A percentile compares a stretch with the other conserved stretches of the same genome.
phyloP scores from a whole-genome alignment of 1,284 basidiomycete genomes.

The Albatrellus sp. region DNA sequence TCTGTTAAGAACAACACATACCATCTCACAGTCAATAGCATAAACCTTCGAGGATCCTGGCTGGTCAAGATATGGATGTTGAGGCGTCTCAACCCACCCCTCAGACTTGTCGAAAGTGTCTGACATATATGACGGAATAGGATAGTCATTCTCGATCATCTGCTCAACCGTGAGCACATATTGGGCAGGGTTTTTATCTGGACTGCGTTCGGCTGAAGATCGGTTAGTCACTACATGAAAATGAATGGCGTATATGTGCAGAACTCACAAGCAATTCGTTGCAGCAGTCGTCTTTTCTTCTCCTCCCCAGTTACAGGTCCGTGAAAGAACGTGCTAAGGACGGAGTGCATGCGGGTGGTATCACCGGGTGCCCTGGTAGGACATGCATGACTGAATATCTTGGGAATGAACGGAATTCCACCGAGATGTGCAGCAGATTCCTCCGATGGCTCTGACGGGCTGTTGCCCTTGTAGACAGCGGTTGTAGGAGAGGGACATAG shows the following conservation, averaged over 20 bases:
- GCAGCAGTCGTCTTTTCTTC: conserved; percentile 51
- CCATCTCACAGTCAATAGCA: conserved; percentile 92
- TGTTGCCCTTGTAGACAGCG: background rate
- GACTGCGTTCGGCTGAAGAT: conserved; percentile 41
- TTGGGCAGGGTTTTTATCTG: conserved; percentile 47
- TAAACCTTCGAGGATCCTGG: conserved; percentile 34
- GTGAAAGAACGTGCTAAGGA: conserved; percentile 70
- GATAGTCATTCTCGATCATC: conserved; percentile 88
- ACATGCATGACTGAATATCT: conserved; percentile 82
- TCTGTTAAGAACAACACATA: conserved; percentile 21
- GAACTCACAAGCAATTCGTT: conserved; percentile 42
- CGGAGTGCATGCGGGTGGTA: conserved; percentile 71
- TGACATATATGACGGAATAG: conserved; percentile 68
- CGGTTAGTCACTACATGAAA: background rate
- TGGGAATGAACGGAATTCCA: conserved; percentile 61
- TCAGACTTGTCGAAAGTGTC: conserved; percentile 49
- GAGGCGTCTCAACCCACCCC: conserved; percentile 70
- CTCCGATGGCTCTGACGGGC: conserved; percentile 4
- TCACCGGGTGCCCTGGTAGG: conserved; percentile 88
- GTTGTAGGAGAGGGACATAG: conserved; percentile 23
- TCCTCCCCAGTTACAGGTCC: conserved; percentile 69
- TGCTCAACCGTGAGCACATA: conserved; percentile 71
- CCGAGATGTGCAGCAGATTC: conserved; percentile 18
- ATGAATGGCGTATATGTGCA: background rate
- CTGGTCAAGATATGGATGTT: conserved; percentile 18